Conservation (phyloP, 2,329 filamentous ascomycete species). For the Delphinella strobiligena region DNA sequence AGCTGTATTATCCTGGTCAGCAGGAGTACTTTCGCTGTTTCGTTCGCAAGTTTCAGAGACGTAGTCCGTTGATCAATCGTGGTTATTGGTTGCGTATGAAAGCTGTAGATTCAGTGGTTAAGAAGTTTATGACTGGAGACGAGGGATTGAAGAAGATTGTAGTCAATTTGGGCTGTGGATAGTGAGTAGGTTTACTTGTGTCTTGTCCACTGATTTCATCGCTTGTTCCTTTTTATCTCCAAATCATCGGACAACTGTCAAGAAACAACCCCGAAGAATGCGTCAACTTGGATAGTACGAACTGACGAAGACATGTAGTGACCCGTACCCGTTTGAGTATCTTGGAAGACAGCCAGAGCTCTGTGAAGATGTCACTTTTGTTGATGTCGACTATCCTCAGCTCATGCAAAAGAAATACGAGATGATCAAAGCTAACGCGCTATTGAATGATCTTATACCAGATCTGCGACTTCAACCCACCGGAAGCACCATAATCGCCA, state of each 20-base stretch:
- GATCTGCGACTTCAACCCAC: constrained; percentile 24
- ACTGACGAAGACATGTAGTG: too few relatives aligned
- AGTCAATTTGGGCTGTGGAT: constrained; percentile 80
- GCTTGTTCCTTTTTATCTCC: background rate
- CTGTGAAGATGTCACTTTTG: constrained; percentile 52
- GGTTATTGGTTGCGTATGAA: constrained; percentile 81
- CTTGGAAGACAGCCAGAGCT: constrained; percentile 52
- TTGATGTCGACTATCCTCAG: constrained; percentile 78
- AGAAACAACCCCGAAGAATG: too few relatives aligned
- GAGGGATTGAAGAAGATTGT: constrained; percentile 54
- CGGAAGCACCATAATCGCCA: constrained; percentile 41
- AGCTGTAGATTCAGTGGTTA: constrained; percentile 63
- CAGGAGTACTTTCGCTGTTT: constrained; percentile 82
- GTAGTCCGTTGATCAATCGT: constrained; percentile 81
- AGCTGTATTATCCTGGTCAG: constrained; percentile 65
- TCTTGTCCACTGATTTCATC: background rate
- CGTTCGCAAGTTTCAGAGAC: constrained; percentile 68
- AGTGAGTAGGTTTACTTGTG: constrained; percentile 45
- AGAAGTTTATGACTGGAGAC: constrained; percentile 54
- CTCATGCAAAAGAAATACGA: constrained; percentile 63
- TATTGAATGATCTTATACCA: constrained; percentile 41
- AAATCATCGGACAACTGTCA: too few relatives aligned
- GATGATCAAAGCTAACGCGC: constrained; percentile 51
- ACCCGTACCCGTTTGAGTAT: constrained; percentile 77
- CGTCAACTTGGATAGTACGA: too few relatives aligned